Conservation (phyloP, 2,329 filamentous ascomycete genomes). For the Dactylellina sp. region DNA sequence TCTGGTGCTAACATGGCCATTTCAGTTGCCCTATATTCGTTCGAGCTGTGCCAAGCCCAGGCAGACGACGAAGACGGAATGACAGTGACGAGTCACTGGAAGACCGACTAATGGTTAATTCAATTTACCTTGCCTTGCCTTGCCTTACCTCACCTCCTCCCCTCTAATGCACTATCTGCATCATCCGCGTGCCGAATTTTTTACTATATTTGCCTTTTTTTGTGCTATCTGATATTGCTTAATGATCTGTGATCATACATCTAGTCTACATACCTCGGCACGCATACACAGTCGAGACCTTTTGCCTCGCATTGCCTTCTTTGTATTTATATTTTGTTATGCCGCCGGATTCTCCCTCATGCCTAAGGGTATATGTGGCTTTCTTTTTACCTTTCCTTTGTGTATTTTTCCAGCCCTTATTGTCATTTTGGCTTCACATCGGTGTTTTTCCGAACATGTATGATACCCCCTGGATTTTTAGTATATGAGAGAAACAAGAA, state of each 20-base stretch:
- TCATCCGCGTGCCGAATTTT: background rate
- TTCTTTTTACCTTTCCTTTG: slow-evolving; percentile 57
- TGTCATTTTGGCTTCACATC: slow-evolving; percentile 60
- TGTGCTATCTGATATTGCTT: slow-evolving; percentile 4
- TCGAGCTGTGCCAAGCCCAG: slow-evolving; percentile 80
- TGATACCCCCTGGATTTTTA: slow-evolving; percentile 54
- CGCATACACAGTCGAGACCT: slow-evolving; percentile 48
- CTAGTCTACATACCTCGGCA: slow-evolving; percentile 27
- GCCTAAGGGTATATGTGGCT: slow-evolving; percentile 13
- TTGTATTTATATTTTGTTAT: slow-evolving; percentile 45
- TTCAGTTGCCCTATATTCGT: slow-evolving; percentile 80
- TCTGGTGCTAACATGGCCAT: slow-evolving; percentile 20
- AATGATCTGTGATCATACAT: slow-evolving; percentile 37
- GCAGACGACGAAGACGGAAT: slow-evolving; percentile 83
- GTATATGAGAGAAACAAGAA: slow-evolving; percentile 29
- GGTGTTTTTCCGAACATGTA: slow-evolving; percentile 50
- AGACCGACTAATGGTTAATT: slow-evolving; percentile 77
- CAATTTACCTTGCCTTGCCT: background rate
- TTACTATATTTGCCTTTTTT: background rate
- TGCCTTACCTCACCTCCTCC: slow-evolving; percentile 15
- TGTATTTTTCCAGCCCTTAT: slow-evolving; percentile 61
- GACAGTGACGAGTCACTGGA: slow-evolving; percentile 84
- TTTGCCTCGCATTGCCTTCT: slow-evolving; percentile 40
- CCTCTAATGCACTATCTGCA: background rate
- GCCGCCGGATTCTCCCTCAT: slow-evolving; percentile 26